Evolutionary conservation across 2,329 filamentous ascomycete species (phyloP), one percentile per base, ranked within the genome.

Genomic region (Fusarium compactum): DNA sequence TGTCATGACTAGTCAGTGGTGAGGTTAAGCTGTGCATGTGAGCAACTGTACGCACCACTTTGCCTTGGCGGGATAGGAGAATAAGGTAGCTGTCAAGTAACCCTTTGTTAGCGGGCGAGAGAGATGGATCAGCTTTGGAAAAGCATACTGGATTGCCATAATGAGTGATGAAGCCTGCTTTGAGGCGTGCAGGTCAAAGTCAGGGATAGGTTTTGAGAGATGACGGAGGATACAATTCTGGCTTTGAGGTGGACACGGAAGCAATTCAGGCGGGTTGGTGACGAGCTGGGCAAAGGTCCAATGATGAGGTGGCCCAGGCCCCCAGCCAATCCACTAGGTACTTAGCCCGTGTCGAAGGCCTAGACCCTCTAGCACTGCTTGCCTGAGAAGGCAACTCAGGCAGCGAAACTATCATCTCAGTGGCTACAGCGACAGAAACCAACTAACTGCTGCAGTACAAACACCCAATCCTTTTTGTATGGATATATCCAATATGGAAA

Each of bases 1-100:
- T 99, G 83, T 60, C 70, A 63, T 72, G 50, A 47, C 15, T 43
- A 58, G 53, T 78, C 27, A 77, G 75, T 62, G 40, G 50, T 46
- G 53, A 20, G 45, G 27, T 50, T 66, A 41, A 54, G 58, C 50
- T 62, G 65, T 30, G 32, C 47, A 55, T 58, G 55, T 47, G 45
- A 66, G 50, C 32, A 44, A 47, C 51, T 86, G 53, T 52, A 87
- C 94, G 77, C 87, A 99, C 95, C 84, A 99, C 96, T 92, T 99
- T 99, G 85, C 96, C 96, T 87, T 99, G 96, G 78, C 96, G 91
- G 71, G 95, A 98, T 75, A 99, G 91, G 81, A 99, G 90, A 82
- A 99, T 98, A 76, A 99, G 86, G 82, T 99, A 99, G 86, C 96
- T 98, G 77, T 67, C 58, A 57, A 58, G 56, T 61, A 57, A 65